These are phyloP conservation scores for Reticulascus tulasneorum DNA, from an alignment of 2,329 filamentous ascomycete genomes.

Conservation along the genomic window DNA sequence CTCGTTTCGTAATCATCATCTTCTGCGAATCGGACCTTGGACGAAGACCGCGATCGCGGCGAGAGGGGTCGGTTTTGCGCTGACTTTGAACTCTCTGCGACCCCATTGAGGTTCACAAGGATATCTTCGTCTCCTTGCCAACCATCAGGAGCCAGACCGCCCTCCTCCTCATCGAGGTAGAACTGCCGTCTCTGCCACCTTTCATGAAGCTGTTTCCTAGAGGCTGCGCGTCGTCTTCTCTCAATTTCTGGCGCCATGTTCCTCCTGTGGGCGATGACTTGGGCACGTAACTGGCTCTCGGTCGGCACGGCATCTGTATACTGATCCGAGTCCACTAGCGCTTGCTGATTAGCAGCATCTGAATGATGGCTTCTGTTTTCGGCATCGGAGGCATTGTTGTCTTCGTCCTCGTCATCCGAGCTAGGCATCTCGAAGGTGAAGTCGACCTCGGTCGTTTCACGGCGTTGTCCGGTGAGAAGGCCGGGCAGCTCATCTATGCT, in stretches of 20 bases:
- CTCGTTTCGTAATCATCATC: constrained; percentile 67
- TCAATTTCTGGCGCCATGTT: constrained; percentile 32
- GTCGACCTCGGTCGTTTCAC: constrained; percentile 15
- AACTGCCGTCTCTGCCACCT: constrained; percentile 75
- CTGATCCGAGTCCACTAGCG: constrained; percentile 19
- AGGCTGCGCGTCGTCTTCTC: constrained; percentile 33
- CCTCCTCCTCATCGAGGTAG: constrained; percentile 83
- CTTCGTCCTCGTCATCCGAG: constrained; percentile 18
- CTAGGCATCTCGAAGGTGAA: constrained; percentile 13
- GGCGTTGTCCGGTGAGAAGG: constrained; percentile 26
- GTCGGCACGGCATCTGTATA: constrained; percentile 28
- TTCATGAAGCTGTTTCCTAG: constrained; percentile 57
- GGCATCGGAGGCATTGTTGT: constrained; percentile 21
- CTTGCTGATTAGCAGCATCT: background rate
- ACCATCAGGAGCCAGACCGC: constrained; percentile 58
- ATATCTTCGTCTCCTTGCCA: constrained; percentile 61
- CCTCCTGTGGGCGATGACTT: constrained; percentile 30
- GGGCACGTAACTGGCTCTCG: constrained; percentile 37
- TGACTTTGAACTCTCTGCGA: constrained; percentile 40
- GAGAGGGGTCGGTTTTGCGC: constrained; percentile 34
- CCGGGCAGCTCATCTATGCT: constrained; percentile 38
- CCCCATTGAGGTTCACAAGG: constrained; percentile 32
- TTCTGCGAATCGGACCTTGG: constrained; percentile 74
- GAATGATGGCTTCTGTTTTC: constrained; percentile 15
- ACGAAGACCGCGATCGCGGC: constrained; percentile 67